Base-by-base conservation (phyloP, 345 rosid genomes). In the Draba incana region DNA sequence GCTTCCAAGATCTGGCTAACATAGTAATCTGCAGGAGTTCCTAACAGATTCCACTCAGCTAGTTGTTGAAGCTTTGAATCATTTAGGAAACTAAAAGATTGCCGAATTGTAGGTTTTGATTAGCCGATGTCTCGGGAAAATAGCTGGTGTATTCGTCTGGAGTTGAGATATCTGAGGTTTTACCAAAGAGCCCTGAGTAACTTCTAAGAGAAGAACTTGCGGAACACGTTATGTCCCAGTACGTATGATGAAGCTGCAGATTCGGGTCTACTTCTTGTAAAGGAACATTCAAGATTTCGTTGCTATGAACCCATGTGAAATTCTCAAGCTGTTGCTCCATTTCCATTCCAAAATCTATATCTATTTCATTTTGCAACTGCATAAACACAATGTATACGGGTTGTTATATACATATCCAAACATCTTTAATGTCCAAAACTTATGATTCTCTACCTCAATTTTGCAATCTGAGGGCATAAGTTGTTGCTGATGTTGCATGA, bases 151-250 rank as follows among this genome's bases (percentile, higher is more conserved):
- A 87, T 67, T 70, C 84, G 23, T 83, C 79, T 24, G 81, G 75
- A 78, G 72, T 75, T 4, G 84, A 81, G 9, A 81, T 66, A 31
- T 86, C 87, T 11, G 87, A 78, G 70, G 53, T 77, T 77, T 82
- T 88, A 57, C 80, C 77, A 39, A 83, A 82, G 66, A 83, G 79
- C 44, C 92, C 81, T 20, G 84, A 76, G 77, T 81, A 82, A 70
- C 85, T 82, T 63, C 86, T 88, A 30, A 82, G 82, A 31, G 86
- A 81, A 8, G 88, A 81, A 74, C 81, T 84, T 66, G 79, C 88
- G 20, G 86, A 75, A 71, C 89, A 86, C 42, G 81, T 82, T 23
- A 83, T 62, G 74, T 85, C 92, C 77, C 73, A 84, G 12, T 67
- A 84, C 79, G 80, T 76, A 10, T 72, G 84, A 9, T 78, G 73